Percentiles rank a stretch among this genome's conserved stretches.
phyloP scores from a whole-genome alignment of 2,329 filamentous ascomycete species.

The Byssochlamys sp. region DNA sequence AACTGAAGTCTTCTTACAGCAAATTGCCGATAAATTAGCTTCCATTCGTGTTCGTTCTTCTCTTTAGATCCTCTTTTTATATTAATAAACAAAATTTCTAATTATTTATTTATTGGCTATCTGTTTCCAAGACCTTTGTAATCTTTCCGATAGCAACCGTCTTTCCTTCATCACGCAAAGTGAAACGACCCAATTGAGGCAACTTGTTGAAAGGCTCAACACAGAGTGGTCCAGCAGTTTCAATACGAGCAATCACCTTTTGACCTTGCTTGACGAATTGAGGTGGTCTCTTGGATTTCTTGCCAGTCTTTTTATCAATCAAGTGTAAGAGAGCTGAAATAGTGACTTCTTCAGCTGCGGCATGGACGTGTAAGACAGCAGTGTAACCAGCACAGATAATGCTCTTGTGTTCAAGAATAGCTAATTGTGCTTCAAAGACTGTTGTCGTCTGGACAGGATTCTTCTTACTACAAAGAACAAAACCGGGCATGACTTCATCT shows the following conservation, averaged over 20 bases:
- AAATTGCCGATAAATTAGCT: no score
- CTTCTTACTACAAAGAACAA: constrained; percentile 91
- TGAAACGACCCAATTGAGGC: constrained; percentile 84
- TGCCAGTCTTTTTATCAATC: constrained; percentile 86
- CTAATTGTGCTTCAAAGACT: constrained; percentile 90
- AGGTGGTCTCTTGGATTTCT: constrained; percentile 85
- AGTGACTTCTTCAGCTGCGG: constrained; percentile 93
- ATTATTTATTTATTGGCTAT: no score
- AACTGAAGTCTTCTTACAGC: no score
- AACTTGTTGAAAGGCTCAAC: constrained; percentile 94
- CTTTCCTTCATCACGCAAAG: constrained; percentile 87
- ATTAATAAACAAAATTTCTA: no score
- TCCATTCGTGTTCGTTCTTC: no score
- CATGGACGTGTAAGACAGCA: constrained; percentile 95
- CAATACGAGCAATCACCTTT: constrained; percentile 83
- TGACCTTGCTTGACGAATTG: constrained; percentile 72
- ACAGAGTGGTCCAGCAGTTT: constrained; percentile 77
- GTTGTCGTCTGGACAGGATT: constrained; percentile 82
- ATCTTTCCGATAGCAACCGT: constrained; percentile 99
- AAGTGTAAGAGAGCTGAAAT: constrained; percentile 82
- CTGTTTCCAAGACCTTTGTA: no score
- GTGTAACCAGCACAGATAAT: constrained; percentile 90
- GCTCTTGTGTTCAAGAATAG: constrained; percentile 84
- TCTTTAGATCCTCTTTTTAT: no score
- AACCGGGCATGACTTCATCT: constrained; percentile 90